Evolutionary conservation across 495 filamentous ascomycete species (phyloP).

Genomic region (Tuber melanosporum): DNA sequence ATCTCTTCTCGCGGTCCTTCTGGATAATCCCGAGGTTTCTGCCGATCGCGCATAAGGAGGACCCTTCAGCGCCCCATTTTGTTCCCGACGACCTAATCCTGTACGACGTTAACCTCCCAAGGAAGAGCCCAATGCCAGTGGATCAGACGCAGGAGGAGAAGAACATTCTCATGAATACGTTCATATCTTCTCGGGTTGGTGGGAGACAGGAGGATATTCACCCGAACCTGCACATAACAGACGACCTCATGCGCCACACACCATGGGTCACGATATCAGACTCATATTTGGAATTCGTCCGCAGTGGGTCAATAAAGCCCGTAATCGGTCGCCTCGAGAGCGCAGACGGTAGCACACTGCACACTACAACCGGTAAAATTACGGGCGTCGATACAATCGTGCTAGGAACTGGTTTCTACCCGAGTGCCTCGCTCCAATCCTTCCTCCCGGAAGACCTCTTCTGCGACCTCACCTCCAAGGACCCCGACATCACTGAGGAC

Average conservation of each 20-base stretch:
- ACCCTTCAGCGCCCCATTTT: conserved; percentile 44
- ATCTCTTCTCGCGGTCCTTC: conserved; percentile 62
- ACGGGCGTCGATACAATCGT: conserved; percentile 59
- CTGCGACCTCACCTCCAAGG: conserved; percentile 17
- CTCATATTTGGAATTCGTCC: conserved; percentile 64
- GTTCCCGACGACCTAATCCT: conserved; percentile 69
- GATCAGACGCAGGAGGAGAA: conserved; percentile 55
- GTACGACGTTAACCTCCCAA: conserved; percentile 61
- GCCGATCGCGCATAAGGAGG: conserved; percentile 44
- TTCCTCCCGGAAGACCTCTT: conserved; percentile 56
- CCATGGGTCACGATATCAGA: conserved; percentile 65
- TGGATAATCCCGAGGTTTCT: conserved; percentile 66
- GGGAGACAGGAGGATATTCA: conserved; percentile 57
- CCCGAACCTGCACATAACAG: conserved; percentile 42
- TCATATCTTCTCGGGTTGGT: conserved; percentile 54
- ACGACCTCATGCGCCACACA: conserved; percentile 44
- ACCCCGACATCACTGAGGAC: conserved; percentile 11
- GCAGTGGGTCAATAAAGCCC: conserved; percentile 54
- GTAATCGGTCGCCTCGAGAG: conserved; percentile 43
- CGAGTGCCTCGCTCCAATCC: conserved; percentile 52
- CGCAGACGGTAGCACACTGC: conserved; percentile 10
- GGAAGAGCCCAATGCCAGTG: conserved; percentile 50
- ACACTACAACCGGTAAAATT: conserved; percentile 14
- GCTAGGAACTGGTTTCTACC: conserved; percentile 70
- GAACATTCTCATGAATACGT: conserved; percentile 50